A percentile compares a stretch with the other conserved stretches of the same genome.
phyloP scores from a whole-genome alignment of 2,329 filamentous ascomycete genomes.

The Trichoderma breve region DNA sequence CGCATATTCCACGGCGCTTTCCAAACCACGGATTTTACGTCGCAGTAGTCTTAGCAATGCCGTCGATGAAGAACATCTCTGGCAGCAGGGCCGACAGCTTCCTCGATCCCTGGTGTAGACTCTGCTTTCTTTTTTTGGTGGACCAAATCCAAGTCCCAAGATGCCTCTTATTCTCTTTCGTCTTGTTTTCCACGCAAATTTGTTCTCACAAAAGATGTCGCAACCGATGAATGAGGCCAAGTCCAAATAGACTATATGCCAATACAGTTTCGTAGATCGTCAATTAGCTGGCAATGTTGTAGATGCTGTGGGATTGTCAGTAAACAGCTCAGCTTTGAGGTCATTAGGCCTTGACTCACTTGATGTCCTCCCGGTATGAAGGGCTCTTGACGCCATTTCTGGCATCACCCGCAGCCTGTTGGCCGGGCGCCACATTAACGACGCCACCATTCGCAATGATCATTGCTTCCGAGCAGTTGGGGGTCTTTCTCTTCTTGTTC shows the following conservation, averaged over 20 bases:
- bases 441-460: slow-evolving; percentile 40
- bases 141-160: not conserved
- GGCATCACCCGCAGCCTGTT: not conserved
- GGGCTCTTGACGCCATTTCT: slow-evolving; percentile 17
- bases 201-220: not conserved
- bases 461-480: not conserved
- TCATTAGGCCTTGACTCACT: slow-evolving; percentile 26
- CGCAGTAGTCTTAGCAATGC: not conserved
- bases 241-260: not conserved
- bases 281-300: slow-evolving; percentile 20
- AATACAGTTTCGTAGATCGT: not conserved
- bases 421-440: slow-evolving; percentile 49
- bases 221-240: not conserved
- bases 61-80: not conserved
- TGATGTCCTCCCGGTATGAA: slow-evolving; percentile 32
- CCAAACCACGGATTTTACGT: not conserved
- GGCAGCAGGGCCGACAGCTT: not conserved
- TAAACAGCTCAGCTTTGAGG: no score
- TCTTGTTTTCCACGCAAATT: not conserved
- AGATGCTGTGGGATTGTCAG: slow-evolving; percentile 9
- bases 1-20: not conserved
- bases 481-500: slow-evolving; percentile 54
- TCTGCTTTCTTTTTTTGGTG: not conserved
- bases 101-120: not conserved
- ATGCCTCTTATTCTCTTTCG: not conserved